Conservation (phyloP, 805 yeast genomes). For the Sungouiella blattae region DNA sequence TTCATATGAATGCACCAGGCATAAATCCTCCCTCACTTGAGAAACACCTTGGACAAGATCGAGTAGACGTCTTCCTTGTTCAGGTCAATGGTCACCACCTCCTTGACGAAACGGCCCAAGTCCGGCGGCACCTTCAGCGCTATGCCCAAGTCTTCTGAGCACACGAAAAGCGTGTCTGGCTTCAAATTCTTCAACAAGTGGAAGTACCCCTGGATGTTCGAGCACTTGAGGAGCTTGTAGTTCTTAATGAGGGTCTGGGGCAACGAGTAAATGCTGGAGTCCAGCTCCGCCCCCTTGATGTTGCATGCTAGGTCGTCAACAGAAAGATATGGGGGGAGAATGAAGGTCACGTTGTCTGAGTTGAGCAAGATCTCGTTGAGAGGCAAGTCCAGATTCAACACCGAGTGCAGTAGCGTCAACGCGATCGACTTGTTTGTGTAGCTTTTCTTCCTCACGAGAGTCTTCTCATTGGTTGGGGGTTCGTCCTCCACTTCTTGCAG, state of each 20-base stretch:
- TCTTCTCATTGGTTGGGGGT: not conserved
- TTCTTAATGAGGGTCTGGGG: conserved; percentile 27
- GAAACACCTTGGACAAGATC: conserved; percentile 20
- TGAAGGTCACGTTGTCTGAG: conserved; percentile 39
- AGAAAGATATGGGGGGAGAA: conserved; percentile 41
- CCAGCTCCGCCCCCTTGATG: conserved; percentile 9
- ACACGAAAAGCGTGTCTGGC: conserved; percentile 40
- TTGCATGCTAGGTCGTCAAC: conserved; percentile 33
- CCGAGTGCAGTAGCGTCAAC: conserved; percentile 39
- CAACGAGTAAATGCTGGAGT: conserved; percentile 10
- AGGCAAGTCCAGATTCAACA: conserved; percentile 35
- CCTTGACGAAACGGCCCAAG: conserved; percentile 34
- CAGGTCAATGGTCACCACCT: conserved; percentile 29
- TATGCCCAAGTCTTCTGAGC: conserved; percentile 42
- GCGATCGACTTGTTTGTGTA: conserved; percentile 36
- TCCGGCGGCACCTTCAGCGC: conserved; percentile 27
- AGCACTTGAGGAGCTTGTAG: conserved; percentile 37
- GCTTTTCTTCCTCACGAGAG: conserved; percentile 1
- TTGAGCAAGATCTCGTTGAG: conserved; percentile 35
- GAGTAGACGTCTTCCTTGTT: conserved; percentile 19
- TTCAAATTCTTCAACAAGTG: conserved; percentile 35
- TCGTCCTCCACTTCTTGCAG: no score
- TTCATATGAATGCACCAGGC: no score
- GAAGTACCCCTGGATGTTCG: conserved; percentile 39
- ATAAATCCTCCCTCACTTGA: no score